Percentiles rank a stretch among this genome's conserved stretches.
Conservation (phyloP, 352 stramenopile species). For the Globisporangium middletonii region DNA sequence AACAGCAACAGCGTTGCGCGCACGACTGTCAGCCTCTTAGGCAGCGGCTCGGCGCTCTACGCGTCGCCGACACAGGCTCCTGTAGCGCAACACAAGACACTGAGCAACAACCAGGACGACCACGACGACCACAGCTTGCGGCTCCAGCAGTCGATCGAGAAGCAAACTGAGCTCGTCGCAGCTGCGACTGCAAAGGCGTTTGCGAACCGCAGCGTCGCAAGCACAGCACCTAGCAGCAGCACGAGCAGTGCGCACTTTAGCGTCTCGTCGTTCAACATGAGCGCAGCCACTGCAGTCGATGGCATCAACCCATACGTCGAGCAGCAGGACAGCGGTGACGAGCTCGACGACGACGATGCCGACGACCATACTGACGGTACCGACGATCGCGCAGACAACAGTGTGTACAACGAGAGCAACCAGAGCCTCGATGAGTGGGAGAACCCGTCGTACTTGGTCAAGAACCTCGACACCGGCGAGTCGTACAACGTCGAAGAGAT, state of each 20-base stretch:
- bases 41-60: conserved; percentile 1
- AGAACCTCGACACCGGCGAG: conserved; percentile 75
- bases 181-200: conserved; percentile 10
- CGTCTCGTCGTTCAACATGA: background rate
- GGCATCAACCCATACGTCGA: conserved; percentile 51
- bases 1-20: background rate
- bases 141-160: conserved; percentile 9
- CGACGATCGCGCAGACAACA: conserved; percentile 5
- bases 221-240: conserved; percentile 13
- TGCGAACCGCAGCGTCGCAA: conserved; percentile 3
- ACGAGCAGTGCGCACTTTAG: conserved; percentile 1
- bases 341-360: conserved; percentile 28
- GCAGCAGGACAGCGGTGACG: conserved; percentile 14
- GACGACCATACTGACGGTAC: conserved; percentile 15
- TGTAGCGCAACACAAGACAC: background rate
- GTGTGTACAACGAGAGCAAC: conserved; percentile 14
- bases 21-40: background rate
- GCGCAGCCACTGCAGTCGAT: conserved; percentile 10
- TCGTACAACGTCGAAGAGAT: conserved; percentile 80
- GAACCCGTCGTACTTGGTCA: conserved; percentile 77
- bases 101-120: conserved; percentile 10
- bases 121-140: background rate
- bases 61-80: background rate
- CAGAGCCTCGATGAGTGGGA: conserved; percentile 48
- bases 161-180: conserved; percentile 10